Base-by-base conservation (phyloP, 805 yeast species). In the Kuraishia floccosa region DNA sequence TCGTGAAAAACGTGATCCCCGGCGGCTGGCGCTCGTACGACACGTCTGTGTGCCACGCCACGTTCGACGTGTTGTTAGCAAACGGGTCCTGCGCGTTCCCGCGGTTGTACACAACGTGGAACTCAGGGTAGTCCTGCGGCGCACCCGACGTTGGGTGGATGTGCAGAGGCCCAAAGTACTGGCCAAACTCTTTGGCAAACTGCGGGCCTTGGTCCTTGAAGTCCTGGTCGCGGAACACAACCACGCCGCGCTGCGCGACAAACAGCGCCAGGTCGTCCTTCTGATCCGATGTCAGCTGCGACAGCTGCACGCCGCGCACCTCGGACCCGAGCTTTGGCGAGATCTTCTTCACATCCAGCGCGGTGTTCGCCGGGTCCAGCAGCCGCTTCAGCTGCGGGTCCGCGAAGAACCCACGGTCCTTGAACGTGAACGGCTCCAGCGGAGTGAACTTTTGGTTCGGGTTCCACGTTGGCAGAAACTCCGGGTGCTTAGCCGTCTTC, bases 391-490 rank as follows among this genome's bases (percentile, higher is more conserved):
- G 62, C 3, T 50, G 38, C n/a, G 74, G 68, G 46, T 77, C 79
- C n/a, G 79, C 86, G 33, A 66, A 58, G 19, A 58, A 50, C 11
- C 78, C 86, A n/a, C 76, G 72, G 43, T 79, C 87, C 20, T 50
- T 50, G 44, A 58, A 66, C 44, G 68, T 71, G 54, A 72, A 74
- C 34, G 69, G 68, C 40, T 65, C 62, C 40, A 68, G 58, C 10
- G 76, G 25, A 5, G 60, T 63, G 44, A 52, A 63, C 41, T 68
- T 66, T 42, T 72, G 66, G 13, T 46, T 56, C n/a, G 76, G 76
- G 44, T 76, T 72, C 80, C 80, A 76, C 2, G 80, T 66, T n/a
- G 85, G 85, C 28, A 76, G 60, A 56, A 70, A 77, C 8, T 68
- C 75, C 2, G 79, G 77, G 49, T 57, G 65, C 29, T 42, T 31